These are phyloP conservation scores for Pythium vanterpoolii DNA, from an alignment of 352 stramenopile genomes.

Conservation along the genomic window DNA sequence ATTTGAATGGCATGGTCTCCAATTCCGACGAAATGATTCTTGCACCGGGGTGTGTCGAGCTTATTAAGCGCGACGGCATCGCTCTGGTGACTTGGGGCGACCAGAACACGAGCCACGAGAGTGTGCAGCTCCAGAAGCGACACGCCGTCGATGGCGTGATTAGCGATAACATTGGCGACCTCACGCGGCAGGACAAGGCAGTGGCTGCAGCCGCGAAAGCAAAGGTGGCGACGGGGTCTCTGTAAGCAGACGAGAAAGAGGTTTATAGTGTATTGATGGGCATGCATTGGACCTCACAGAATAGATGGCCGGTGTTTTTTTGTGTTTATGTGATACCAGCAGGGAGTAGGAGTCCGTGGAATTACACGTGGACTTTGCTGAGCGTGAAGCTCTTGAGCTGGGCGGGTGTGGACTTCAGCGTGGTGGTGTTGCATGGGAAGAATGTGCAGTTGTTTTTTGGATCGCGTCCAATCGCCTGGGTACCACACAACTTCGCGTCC, in stretches of 20 bases:
- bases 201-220: neutral
- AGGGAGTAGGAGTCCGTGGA: too few relatives aligned
- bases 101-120: slow-evolving; percentile 71
- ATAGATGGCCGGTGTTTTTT: too few relatives aligned
- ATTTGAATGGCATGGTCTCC: slow-evolving; percentile 65
- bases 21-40: slow-evolving; percentile 70
- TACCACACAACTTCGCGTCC: slow-evolving; percentile 30
- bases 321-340: too few relatives aligned
- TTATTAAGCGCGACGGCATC: slow-evolving; percentile 44
- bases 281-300: too few relatives aligned
- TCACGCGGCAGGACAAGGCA: slow-evolving; percentile 29
- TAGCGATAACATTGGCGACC: slow-evolving; percentile 80
- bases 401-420: neutral
- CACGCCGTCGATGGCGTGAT: slow-evolving; percentile 72
- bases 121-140: slow-evolving; percentile 69
- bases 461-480: slow-evolving; percentile 23
- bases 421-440: neutral
- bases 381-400: slow-evolving; percentile 6
- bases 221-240: neutral
- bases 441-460: slow-evolving; percentile 31
- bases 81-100: slow-evolving; percentile 76
- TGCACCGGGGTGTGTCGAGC: slow-evolving; percentile 38
- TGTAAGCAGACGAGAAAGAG: neutral
- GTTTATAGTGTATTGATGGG: too few relatives aligned
- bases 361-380: neutral